Conservation (phyloP, 306 rosid species). For the Echinosophora koreensis region DNA sequence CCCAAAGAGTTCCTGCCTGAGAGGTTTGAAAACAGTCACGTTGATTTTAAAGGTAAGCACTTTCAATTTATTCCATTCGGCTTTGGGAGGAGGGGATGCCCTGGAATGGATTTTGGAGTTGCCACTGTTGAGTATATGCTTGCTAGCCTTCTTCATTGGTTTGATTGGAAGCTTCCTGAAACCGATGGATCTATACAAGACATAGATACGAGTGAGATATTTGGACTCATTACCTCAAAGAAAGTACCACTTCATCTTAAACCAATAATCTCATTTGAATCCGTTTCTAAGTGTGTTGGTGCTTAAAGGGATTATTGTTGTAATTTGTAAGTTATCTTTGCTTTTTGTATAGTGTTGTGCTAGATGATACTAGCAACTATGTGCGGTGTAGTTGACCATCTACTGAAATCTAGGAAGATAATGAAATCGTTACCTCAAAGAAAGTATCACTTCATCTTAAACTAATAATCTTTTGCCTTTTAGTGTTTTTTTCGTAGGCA, state of each 20-base stretch:
- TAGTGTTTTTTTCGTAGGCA: too few relatives aligned
- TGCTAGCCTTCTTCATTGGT: slow-evolving; percentile 55
- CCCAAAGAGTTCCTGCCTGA: slow-evolving; percentile 47
- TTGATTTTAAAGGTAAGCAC: slow-evolving; percentile 36
- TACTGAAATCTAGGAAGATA: too few relatives aligned
- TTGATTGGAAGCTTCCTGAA: slow-evolving; percentile 42
- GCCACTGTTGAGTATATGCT: slow-evolving; percentile 37
- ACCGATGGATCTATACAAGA: not conserved
- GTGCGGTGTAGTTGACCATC: too few relatives aligned
- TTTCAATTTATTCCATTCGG: slow-evolving; percentile 44
- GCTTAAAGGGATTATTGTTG: too few relatives aligned
- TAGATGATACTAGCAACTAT: too few relatives aligned
- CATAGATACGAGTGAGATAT: slow-evolving; percentile 40
- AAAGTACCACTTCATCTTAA: slow-evolving; percentile 43
- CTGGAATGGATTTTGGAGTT: slow-evolving; percentile 45
- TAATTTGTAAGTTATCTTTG: too few relatives aligned
- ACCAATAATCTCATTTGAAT: slow-evolving; percentile 3
- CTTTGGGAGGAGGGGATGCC: slow-evolving; percentile 48
- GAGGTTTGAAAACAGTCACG: slow-evolving; percentile 33
- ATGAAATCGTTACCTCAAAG: too few relatives aligned
- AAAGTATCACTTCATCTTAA: too few relatives aligned
- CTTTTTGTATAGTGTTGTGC: too few relatives aligned
- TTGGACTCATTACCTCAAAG: slow-evolving; percentile 19
- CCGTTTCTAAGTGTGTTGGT: too few relatives aligned
- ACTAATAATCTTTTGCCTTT: too few relatives aligned